Evolutionary conservation across 805 yeast genomes (phyloP), one percentile per base, ranked within the genome.

Genomic region (Saturnispora saitoi): DNA sequence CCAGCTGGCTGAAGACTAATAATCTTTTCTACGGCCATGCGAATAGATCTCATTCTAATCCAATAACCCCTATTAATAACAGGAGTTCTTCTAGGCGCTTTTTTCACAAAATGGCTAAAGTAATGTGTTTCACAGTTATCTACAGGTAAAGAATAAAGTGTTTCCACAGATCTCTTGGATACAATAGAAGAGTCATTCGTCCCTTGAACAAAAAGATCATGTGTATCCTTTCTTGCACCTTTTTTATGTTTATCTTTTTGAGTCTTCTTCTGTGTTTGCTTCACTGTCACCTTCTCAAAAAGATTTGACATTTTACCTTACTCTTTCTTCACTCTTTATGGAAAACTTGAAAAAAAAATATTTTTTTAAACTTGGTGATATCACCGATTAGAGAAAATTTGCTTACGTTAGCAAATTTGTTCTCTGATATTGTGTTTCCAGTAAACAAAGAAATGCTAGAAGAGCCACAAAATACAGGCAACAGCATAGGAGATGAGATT

Each of bases 141-240:
- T 34, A 66, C 60, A 43, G 58, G 56, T 0, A 61, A 49, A 12
- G 67, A 58, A 54, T 81, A 86, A 10, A 84, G 64, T 54, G 72
- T 67, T 56, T 86, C 95, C 2, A 84, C 95, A 1, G 93, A 84
- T 53, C 93, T 65, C 57, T 86, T 86, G 2, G 93, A 84, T 1
- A 84, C 89, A 43, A 86, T 86, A 0, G 95, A 86, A 7, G 88
- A 84, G 56, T 82, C 84, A 59, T 86, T 86, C 3, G 95, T 86
- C 3, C 87, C 89, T 64, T 86, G 95, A n/a, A 86, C 80, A 28
- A 83, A 81, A 30, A 78, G 63, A 61, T 83, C 89, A 32, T 77
- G 77, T 56, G 72, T 77, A 22, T 69, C 67, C 53, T 72, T 73
- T 37, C 72, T 68, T 32, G 81, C 48, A 14, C 48, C 43, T 15